Evolutionary conservation across 2,329 filamentous ascomycete genomes (phyloP).

Genomic region (Aspergillus persii): DNA sequence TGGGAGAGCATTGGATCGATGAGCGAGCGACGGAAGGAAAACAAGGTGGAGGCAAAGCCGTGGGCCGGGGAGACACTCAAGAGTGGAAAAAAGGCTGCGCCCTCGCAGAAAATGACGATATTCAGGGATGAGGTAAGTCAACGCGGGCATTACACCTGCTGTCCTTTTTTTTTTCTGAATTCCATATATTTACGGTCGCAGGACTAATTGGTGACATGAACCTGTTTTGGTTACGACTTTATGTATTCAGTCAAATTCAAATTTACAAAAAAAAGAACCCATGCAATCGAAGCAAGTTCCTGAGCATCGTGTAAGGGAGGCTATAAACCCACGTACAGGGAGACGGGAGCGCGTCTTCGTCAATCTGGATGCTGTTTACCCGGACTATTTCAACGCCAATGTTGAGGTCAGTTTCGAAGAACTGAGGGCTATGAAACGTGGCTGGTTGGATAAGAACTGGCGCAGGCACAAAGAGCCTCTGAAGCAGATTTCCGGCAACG

Average conservation of each 20-base stretch:
- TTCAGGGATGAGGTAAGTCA: conserved; percentile 93
- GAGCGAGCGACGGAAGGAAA: conserved; percentile 90
- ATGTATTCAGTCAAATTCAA: conserved; percentile 53
- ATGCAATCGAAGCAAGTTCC: conserved; percentile 56
- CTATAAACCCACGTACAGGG: conserved; percentile 76
- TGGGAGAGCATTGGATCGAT: conserved; percentile 92
- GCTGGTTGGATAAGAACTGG: conserved; percentile 61
- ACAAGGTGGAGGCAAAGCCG: conserved; percentile 77
- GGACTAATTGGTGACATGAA: conserved; percentile 78
- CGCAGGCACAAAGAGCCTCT: conserved; percentile 51
- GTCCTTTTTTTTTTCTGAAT: conserved; percentile 39
- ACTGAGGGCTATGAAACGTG: conserved; percentile 73
- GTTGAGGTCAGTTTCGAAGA: conserved; percentile 90
- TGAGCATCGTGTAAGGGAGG: conserved; percentile 75
- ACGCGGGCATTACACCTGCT: conserved; percentile 28
- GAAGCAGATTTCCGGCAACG: conserved; percentile 49
- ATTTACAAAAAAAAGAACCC: conserved; percentile 38
- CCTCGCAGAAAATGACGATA: conserved; percentile 77
- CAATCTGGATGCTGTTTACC: conserved; percentile 81
- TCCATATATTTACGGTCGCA: conserved; percentile 82
- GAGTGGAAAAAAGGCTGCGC: conserved; percentile 76
- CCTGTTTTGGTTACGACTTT: conserved; percentile 41
- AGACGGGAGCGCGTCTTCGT: conserved; percentile 85
- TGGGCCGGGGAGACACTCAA: conserved; percentile 92
- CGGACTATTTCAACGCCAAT: conserved; percentile 66